A percentile compares a stretch with the other conserved stretches of the same genome.
These are phyloP conservation scores for Periconia sp. DNA, from an alignment of 2,329 filamentous ascomycete genomes.

Conservation along the genomic window DNA sequence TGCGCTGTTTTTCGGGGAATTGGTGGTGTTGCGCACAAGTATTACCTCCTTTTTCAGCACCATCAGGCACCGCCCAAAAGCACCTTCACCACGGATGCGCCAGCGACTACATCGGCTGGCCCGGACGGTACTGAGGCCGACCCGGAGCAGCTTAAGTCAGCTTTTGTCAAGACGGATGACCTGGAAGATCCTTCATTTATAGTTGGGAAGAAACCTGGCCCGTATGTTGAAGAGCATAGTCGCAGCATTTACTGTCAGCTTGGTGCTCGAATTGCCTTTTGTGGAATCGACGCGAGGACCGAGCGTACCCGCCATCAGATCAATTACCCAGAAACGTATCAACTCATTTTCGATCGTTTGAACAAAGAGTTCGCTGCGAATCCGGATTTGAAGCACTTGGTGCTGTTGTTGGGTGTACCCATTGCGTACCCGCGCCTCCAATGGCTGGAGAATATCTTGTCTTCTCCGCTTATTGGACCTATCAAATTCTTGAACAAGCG, in stretches of 20 bases:
- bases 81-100: constrained; percentile 78
- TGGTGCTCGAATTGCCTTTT: constrained; percentile 65
- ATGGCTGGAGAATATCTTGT: constrained; percentile 94
- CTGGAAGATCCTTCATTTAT: constrained; percentile 74
- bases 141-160: constrained; percentile 70
- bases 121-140: constrained; percentile 61
- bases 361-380: constrained; percentile 55
- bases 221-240: constrained; percentile 64
- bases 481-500: constrained; percentile 88
- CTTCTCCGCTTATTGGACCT: constrained; percentile 82
- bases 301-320: constrained; percentile 88
- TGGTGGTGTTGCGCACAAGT: constrained; percentile 60
- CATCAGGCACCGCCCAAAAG: constrained; percentile 82
- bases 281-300: constrained; percentile 63
- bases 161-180: constrained; percentile 66
- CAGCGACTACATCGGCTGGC: constrained; percentile 52
- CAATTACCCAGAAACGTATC: constrained; percentile 74
- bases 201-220: constrained; percentile 70
- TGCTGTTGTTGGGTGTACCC: constrained; percentile 69
- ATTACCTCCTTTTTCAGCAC: constrained; percentile 69
- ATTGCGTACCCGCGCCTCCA: constrained; percentile 75
- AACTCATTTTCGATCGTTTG: constrained; percentile 60
- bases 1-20: constrained; percentile 67
- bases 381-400: constrained; percentile 62
- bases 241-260: constrained; percentile 65